Evolutionary conservation across 495 filamentous ascomycete species (phyloP).

Genomic region (Neurospora cerealis): DNA sequence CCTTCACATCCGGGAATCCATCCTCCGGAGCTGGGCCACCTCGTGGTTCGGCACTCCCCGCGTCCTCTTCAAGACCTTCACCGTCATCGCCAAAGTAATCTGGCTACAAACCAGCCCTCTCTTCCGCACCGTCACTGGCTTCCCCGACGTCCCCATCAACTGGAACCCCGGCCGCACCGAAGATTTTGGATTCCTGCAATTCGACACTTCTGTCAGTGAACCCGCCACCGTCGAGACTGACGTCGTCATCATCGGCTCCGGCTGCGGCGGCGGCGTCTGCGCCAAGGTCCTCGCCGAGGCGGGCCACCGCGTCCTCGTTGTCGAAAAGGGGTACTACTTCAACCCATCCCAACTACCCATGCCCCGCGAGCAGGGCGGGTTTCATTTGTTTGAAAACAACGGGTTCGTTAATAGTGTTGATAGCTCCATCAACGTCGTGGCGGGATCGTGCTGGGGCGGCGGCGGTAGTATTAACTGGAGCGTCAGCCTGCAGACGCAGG

Average conservation of each 20-base stretch:
- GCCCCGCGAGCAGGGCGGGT: slow-evolving; percentile 41
- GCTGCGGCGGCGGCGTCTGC: slow-evolving; percentile 75
- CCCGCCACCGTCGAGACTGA: slow-evolving; percentile 52
- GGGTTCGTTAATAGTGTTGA: slow-evolving; percentile 52
- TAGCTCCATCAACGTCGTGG: slow-evolving; percentile 46
- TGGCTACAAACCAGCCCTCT: slow-evolving; percentile 54
- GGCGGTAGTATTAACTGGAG: slow-evolving; percentile 87
- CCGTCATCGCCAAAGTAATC: slow-evolving; percentile 40
- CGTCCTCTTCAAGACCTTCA: slow-evolving; percentile 44
- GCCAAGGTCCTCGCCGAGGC: slow-evolving; percentile 71
- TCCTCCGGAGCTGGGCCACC: slow-evolving; percentile 48
- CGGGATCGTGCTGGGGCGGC: slow-evolving; percentile 73
- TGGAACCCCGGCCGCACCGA: slow-evolving; percentile 44
- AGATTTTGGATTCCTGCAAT: slow-evolving; percentile 42
- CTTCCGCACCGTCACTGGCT: slow-evolving; percentile 48
- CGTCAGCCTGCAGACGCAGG: slow-evolving; percentile 72
- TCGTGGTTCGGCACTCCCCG: slow-evolving; percentile 52
- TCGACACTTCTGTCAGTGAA: slow-evolving; percentile 24
- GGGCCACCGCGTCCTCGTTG: slow-evolving; percentile 63
- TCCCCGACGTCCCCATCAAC: slow-evolving; percentile 49
- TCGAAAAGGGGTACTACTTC: slow-evolving; percentile 53
- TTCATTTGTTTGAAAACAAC: slow-evolving; percentile 55
- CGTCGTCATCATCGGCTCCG: slow-evolving; percentile 77
- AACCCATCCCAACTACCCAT: slow-evolving; percentile 61
- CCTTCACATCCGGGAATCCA: slow-evolving; percentile 45